phyloP scores from a whole-genome alignment of 2,329 filamentous ascomycete genomes.

The Alternaria ventricosa region DNA sequence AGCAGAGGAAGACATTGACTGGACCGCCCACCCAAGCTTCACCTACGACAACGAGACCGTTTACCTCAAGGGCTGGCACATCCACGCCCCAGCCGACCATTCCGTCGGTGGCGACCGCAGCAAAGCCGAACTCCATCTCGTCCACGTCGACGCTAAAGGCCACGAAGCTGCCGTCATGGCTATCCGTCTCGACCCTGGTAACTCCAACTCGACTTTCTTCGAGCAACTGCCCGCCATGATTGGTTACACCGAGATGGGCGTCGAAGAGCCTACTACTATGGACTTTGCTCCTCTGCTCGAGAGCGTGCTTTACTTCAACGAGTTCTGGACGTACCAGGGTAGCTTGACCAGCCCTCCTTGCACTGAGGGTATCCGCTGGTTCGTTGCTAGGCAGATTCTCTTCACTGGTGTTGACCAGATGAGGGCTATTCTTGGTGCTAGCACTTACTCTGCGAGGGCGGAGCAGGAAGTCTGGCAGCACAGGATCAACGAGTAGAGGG shows the following conservation, averaged over 20 bases:
- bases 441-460: slow-evolving; percentile 53
- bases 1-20: slow-evolving; percentile 26
- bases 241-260: slow-evolving; percentile 46
- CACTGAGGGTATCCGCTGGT: slow-evolving; percentile 57
- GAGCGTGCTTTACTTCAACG: slow-evolving; percentile 49
- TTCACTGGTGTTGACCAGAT: slow-evolving; percentile 56
- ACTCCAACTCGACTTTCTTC: slow-evolving; percentile 50
- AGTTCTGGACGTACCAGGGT: slow-evolving; percentile 59
- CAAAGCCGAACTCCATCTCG: slow-evolving; percentile 59
- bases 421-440: slow-evolving; percentile 54
- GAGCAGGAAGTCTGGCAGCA: slow-evolving; percentile 57
- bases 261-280: slow-evolving; percentile 29
- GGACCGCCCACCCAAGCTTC: slow-evolving; percentile 51
- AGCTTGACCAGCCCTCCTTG: slow-evolving; percentile 58
- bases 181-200: slow-evolving; percentile 55
- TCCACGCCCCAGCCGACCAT: slow-evolving; percentile 60
- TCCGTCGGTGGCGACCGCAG: slow-evolving; percentile 52
- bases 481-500: slow-evolving; percentile 49
- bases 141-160: slow-evolving; percentile 54
- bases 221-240: slow-evolving; percentile 52
- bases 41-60: slow-evolving; percentile 56
- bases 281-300: slow-evolving; percentile 45
- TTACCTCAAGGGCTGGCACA: slow-evolving; percentile 60
- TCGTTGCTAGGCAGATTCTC: slow-evolving; percentile 52
- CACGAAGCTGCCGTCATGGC: slow-evolving; percentile 55